Evolutionary conservation across 2,329 filamentous ascomycete genomes (phyloP), one percentile per base, ranked within the genome.

Genomic region (Talaromyces sp.): DNA sequence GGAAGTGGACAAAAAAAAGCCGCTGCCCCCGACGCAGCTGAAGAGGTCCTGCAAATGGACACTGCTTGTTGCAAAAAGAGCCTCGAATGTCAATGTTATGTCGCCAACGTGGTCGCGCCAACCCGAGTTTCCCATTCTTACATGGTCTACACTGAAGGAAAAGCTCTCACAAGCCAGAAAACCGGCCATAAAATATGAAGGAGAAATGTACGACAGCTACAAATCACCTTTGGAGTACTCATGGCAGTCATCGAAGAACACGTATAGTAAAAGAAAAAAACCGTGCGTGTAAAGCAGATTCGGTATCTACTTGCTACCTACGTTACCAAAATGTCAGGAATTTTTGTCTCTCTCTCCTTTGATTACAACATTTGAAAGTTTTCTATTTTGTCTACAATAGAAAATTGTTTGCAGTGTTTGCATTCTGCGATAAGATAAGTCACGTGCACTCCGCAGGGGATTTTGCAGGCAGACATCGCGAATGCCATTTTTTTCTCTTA

Each of bases 381-480:
- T 30, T 30, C 5, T 7, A 39, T 17, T 11, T 36, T 11, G 10
- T 39, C 15, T 5, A 39, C n/a, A 22, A 9, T 22, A 19, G 44
- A 22, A 47, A 44, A 22, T 4, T 25, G 51, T 60, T 60, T 60
- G 58, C n/a, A 36, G 11, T 33, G 51, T 55, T 60, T 60, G 58
- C 51, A 55, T 60, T 54, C n/a, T 32, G 53, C 52, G 55, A 57
- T 57, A 57, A 57, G 58, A 60, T 60, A 60, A 55, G 51, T 28
- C 58, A 60, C 58, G 58, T 60, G 58, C 27, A 3, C 7, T 54
- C 47, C 25, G 6, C n/a, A 47, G 58, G 58, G 36, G 28, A 25
- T 28, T 42, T 36, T 2, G 13, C 22, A 27, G n/a, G 51, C 22
- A 47, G 27, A 32, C 19, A 42, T 25, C n/a, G 42, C 42, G 28